Conservation (phyloP, 2,329 filamentous ascomycete genomes). For the Cladosporium sp. region DNA sequence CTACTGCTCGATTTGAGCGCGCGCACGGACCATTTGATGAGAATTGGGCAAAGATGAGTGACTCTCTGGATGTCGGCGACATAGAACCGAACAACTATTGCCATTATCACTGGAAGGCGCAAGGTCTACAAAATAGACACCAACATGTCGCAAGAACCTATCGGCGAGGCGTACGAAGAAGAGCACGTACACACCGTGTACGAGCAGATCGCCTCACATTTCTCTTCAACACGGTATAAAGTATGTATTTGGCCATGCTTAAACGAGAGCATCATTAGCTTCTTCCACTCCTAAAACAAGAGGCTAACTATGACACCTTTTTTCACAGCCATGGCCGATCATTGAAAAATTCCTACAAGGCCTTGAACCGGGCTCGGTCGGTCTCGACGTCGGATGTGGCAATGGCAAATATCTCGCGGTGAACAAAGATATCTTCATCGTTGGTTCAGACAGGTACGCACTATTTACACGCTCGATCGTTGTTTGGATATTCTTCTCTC, state of each 20-base stretch:
- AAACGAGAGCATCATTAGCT: neutral
- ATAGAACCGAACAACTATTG: too few species aligned
- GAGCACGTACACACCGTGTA: constrained; percentile 90
- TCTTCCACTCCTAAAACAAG: too few species aligned
- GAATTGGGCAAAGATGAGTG: too few species aligned
- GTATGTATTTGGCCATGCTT: constrained; percentile 35
- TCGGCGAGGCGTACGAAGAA: constrained; percentile 62
- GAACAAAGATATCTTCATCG: constrained; percentile 70
- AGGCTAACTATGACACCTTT: constrained; percentile 1
- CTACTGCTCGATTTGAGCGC: too few species aligned
- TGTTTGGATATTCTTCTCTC: too few species aligned
- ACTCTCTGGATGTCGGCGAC: too few species aligned
- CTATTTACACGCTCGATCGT: too few species aligned
- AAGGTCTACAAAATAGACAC: too few species aligned
- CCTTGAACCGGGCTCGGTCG: constrained; percentile 66
- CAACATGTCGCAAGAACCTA: neutral
- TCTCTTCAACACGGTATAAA: constrained; percentile 73
- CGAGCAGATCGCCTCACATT: constrained; percentile 79
- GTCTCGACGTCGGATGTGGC: constrained; percentile 89
- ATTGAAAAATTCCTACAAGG: constrained; percentile 71
- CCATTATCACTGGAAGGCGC: too few species aligned
- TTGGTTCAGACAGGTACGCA: constrained; percentile 78
- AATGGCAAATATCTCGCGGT: constrained; percentile 93
- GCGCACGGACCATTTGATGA: too few species aligned
- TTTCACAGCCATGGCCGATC: constrained; percentile 78